Evolutionary conservation across 306 rosid species (phyloP).

Genomic region (Betula pendula): DNA sequence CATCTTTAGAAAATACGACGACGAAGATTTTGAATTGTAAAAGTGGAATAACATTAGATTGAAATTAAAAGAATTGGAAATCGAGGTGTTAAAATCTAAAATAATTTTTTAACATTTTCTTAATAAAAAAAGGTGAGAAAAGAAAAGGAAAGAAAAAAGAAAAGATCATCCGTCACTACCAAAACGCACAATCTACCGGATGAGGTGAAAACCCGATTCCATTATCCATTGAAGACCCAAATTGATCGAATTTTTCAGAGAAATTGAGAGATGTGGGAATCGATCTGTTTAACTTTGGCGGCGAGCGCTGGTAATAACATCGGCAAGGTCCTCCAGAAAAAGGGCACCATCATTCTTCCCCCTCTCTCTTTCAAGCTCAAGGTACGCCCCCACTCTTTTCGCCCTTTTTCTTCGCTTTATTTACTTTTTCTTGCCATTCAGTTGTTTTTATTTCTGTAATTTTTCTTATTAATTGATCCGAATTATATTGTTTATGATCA

Average conservation of each 20-base stretch:
- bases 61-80: too few species aligned
- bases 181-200: too few species aligned
- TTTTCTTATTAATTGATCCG: constrained; percentile 14
- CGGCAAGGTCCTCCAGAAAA: constrained; percentile 92
- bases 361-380: constrained; percentile 91
- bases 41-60: too few species aligned
- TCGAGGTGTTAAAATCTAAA: too few species aligned
- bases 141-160: too few species aligned
- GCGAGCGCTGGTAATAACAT: constrained; percentile 98
- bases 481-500: constrained; percentile 3
- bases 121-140: too few species aligned
- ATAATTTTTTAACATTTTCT: too few species aligned
- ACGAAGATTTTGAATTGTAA: too few species aligned
- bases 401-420: neutral
- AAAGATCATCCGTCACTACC: too few species aligned
- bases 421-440: neutral
- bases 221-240: neutral
- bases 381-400: constrained; percentile 33
- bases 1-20: too few species aligned
- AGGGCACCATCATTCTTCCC: constrained; percentile 94
- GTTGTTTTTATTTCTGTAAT: constrained; percentile 2
- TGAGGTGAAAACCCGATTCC: too few species aligned
- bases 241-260: neutral
- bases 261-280: constrained; percentile 74
- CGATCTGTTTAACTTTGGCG: constrained; percentile 73